Percentiles rank a stretch among this genome's conserved stretches.
Evolutionary conservation across 306 rosid species (phyloP).

Genomic region (Rosa chinensis): DNA sequence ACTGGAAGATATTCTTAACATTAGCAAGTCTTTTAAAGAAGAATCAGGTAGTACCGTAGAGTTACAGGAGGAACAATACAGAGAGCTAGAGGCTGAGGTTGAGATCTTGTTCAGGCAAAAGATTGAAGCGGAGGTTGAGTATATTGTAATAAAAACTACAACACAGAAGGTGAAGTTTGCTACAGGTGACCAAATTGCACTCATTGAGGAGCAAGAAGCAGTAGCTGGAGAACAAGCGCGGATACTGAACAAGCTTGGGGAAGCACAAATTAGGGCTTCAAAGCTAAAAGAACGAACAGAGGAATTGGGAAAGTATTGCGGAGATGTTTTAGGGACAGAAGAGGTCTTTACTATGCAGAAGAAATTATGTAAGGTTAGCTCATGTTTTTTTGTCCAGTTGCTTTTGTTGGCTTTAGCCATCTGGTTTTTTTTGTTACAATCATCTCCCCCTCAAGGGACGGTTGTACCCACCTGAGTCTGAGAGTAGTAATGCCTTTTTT

Average conservation of each 20-base stretch:
- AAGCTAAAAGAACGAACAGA: conserved; percentile 53
- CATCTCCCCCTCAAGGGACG: conserved; percentile 41
- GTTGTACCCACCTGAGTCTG: conserved; percentile 77
- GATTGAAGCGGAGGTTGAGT: conserved; percentile 77
- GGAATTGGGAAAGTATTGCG: conserved; percentile 49
- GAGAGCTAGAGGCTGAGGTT: conserved; percentile 42
- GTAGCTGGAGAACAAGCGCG: conserved; percentile 49
- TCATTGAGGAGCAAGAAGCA: conserved; percentile 52
- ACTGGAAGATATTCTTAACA: conserved; percentile 56
- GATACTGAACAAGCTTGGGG: conserved; percentile 48
- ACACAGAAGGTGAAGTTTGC: conserved; percentile 45
- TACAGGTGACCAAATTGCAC: conserved; percentile 27
- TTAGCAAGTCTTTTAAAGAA: conserved; percentile 39
- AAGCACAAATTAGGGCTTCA: conserved; percentile 48
- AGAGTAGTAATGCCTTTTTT: conserved; percentile 14
- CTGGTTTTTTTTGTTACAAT: conserved; percentile 48
- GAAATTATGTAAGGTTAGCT: conserved; percentile 54
- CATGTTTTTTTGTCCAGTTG: conserved; percentile 53
- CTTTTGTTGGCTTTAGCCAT: conserved; percentile 46
- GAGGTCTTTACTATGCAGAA: conserved; percentile 57
- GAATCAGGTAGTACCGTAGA: conserved; percentile 44
- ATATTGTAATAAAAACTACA: conserved; percentile 41
- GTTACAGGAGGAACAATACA: conserved; percentile 36
- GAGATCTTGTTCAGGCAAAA: conserved; percentile 57
- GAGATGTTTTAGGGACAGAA: conserved; percentile 48